A percentile compares a stretch with the other conserved stretches of the same genome.
Evolutionary conservation across 2,329 filamentous ascomycete species (phyloP).

Genomic region (Pseudogymnoascus pannorum): DNA sequence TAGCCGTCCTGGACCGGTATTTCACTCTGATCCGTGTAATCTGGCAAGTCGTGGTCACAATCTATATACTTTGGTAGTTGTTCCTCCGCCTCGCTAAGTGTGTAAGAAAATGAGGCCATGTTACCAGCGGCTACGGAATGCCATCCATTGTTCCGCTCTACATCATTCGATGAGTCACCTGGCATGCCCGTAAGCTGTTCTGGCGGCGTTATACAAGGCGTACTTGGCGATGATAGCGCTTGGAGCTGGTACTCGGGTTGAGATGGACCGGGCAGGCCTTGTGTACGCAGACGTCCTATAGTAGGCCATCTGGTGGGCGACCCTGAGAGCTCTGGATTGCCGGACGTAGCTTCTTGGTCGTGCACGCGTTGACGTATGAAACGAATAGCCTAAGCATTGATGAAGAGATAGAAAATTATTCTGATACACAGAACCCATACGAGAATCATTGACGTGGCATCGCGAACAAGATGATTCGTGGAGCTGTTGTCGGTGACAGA

Average conservation of each 20-base stretch:
- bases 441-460: neutral
- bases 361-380: neutral
- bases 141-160: neutral
- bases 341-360: neutral
- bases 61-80: slow-evolving; percentile 1
- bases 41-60: neutral
- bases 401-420: neutral
- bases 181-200: neutral
- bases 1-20: neutral
- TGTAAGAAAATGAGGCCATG: neutral
- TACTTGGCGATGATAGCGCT: neutral
- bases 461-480: neutral
- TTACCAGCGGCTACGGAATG: neutral
- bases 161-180: neutral
- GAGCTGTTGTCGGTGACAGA: neutral
- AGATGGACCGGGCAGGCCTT: neutral
- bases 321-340: neutral
- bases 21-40: neutral
- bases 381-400: slow-evolving; percentile 2
- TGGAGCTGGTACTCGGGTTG: neutral
- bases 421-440: neutral
- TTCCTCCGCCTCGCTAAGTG: neutral
- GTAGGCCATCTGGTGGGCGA: neutral
- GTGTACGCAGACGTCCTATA: neutral
- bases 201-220: neutral